Evolutionary conservation across 2,329 filamentous ascomycete species (phyloP).

Genomic region (Elsinoe perseae): DNA sequence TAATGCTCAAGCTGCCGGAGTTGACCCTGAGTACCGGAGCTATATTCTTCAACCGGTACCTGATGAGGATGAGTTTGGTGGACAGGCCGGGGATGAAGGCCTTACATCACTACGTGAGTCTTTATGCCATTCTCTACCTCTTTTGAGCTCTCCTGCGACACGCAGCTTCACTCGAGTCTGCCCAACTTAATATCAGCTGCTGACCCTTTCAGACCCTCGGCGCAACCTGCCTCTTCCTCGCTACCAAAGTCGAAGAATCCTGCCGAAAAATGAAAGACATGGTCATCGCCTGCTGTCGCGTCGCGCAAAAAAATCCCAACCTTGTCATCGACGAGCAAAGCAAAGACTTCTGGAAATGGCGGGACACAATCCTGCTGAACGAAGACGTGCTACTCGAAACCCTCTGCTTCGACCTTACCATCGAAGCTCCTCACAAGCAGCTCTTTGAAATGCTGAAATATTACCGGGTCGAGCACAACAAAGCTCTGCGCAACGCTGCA

Average conservation of each 20-base stretch:
- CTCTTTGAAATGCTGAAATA: conserved; percentile 73
- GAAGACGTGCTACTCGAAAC: conserved; percentile 89
- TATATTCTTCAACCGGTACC: conserved; percentile 92
- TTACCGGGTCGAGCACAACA: conserved; percentile 69
- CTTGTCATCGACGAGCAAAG: conserved; percentile 91
- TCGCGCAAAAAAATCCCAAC: conserved; percentile 88
- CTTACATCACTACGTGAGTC: conserved; percentile 68
- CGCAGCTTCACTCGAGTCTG: not conserved
- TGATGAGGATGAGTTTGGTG: conserved; percentile 80
- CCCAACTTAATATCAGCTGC: not conserved
- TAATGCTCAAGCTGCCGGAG: conserved; percentile 85
- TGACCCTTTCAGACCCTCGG: conserved; percentile 57
- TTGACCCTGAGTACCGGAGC: conserved; percentile 86
- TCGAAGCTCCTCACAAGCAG: conserved; percentile 79
- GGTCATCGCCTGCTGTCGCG: conserved; percentile 85
- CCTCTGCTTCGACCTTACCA: conserved; percentile 86
- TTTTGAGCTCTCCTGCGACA: not conserved
- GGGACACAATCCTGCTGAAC: conserved; percentile 83
- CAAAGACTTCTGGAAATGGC: conserved; percentile 97
- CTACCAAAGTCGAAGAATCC: conserved; percentile 96
- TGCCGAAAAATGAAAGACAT: conserved; percentile 92
- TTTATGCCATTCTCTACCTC: not conserved
- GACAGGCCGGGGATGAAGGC: conserved; percentile 60
- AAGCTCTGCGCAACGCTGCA: conserved; percentile 70
- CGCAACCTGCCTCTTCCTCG: conserved; percentile 83